A percentile compares a stretch with the other conserved stretches of the same genome.
Conservation (phyloP, 2,329 filamentous ascomycete genomes). For the Ophiostoma quercus region DNA sequence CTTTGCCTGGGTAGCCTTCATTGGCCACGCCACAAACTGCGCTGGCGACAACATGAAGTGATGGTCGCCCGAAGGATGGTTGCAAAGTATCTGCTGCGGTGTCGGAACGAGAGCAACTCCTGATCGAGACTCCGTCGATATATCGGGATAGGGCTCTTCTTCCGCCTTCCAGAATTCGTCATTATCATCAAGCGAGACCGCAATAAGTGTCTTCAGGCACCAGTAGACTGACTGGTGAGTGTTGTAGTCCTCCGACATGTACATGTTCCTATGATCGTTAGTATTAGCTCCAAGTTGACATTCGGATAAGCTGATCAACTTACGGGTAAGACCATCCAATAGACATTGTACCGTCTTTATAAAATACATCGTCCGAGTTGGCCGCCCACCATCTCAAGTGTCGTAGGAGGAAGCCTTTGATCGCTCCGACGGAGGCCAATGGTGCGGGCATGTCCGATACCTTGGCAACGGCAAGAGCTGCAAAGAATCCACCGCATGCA, state of each 20-base stretch:
- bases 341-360: constrained; percentile 41
- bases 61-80: constrained; percentile 30
- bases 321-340: constrained; percentile 35
- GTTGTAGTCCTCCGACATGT: constrained; percentile 52
- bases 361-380: constrained; percentile 37
- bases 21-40: constrained; percentile 34
- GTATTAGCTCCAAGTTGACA: neutral
- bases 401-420: constrained; percentile 42
- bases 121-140: neutral
- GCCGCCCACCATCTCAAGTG: constrained; percentile 43
- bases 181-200: constrained; percentile 34
- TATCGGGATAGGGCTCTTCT: constrained; percentile 36
- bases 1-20: constrained; percentile 37
- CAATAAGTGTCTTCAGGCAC: constrained; percentile 48
- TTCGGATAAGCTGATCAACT: neutral
- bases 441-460: constrained; percentile 35
- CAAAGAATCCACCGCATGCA: constrained; percentile 41
- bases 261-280: constrained; percentile 42
- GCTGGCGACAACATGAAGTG: constrained; percentile 38
- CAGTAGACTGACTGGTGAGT: constrained; percentile 53
- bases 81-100: constrained; percentile 41
- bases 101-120: constrained; percentile 42
- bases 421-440: constrained; percentile 34
- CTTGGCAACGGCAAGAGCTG: constrained; percentile 37
- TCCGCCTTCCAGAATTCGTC: constrained; percentile 44